Evolutionary conservation across 176 grass and related monocot species (phyloP).

Genomic region (Calamus simplicifolius): DNA sequence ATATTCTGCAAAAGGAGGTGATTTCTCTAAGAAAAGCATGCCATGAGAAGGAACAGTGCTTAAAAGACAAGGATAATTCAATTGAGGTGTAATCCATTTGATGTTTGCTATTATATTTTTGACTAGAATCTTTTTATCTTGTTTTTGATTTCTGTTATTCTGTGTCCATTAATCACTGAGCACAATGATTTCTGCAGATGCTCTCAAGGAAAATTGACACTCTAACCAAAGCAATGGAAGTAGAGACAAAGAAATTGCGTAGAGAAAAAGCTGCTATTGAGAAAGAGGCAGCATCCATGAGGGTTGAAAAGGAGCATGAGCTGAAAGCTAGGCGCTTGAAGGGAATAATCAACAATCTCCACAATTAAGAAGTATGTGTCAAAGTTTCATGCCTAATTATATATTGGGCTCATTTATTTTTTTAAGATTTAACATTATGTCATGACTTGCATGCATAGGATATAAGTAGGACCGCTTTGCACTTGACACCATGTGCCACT

Average conservation of each 20-base stretch:
- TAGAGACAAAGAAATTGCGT: slow-evolving; percentile 19
- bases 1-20: slow-evolving; percentile 19
- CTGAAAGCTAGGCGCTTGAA: slow-evolving; percentile 19
- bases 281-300: slow-evolving; percentile 8
- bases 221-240: slow-evolving; percentile 16
- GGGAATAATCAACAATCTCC: slow-evolving; percentile 10
- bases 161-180: not conserved
- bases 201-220: slow-evolving; percentile 20
- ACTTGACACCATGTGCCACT: no score
- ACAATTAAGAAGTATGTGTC: slow-evolving; percentile 7
- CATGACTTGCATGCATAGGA: no score
- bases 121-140: not conserved
- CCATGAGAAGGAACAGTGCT: slow-evolving; percentile 13
- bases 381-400: not conserved
- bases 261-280: slow-evolving; percentile 13
- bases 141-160: no score
- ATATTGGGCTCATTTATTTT: not conserved
- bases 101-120: not conserved
- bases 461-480: no score
- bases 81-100: slow-evolving; percentile 3
- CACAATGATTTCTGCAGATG: slow-evolving; percentile 1
- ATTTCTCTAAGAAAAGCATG: slow-evolving; percentile 14
- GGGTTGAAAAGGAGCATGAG: slow-evolving; percentile 4
- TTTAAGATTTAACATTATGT: no score
- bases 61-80: slow-evolving; percentile 16